phyloP scores from a whole-genome alignment of 495 filamentous ascomycete genomes.

The Melanomma pulvis-pyrius region DNA sequence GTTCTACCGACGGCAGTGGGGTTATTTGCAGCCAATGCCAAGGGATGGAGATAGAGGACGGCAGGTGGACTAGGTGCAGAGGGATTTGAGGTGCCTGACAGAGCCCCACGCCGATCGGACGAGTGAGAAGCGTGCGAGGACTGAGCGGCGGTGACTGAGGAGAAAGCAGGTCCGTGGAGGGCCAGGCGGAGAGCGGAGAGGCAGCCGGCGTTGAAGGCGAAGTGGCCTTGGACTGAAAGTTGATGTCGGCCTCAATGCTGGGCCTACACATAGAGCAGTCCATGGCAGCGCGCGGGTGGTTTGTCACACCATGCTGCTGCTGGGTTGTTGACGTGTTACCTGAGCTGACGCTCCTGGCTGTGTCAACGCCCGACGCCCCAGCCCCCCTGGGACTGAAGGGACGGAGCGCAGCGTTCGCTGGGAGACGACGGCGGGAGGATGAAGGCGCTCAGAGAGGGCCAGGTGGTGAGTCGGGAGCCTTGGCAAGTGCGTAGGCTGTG shows the following conservation, averaged over 20 bases:
- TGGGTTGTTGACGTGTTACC: not conserved
- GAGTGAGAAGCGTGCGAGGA: not conserved
- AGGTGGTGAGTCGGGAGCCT: constrained; percentile 4
- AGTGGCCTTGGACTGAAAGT: not conserved
- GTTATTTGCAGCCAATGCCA: constrained; percentile 2
- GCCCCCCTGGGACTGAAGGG: not conserved
- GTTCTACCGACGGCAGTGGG: constrained; percentile 12
- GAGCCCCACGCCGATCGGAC: not conserved
- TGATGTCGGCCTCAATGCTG: constrained; percentile 15
- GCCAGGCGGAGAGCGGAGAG: constrained; percentile 8
- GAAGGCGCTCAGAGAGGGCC: constrained; percentile 5
- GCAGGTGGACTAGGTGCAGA: not conserved
- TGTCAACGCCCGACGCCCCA: not conserved
- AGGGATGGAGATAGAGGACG: not conserved
- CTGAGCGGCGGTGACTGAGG: constrained; percentile 12
- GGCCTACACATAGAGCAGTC: constrained; percentile 5
- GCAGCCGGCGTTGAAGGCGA: not conserved
- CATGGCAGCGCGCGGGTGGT: constrained; percentile 1
- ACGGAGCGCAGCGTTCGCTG: not conserved
- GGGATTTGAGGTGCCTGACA: constrained; percentile 1
- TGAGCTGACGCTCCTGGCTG: not conserved
- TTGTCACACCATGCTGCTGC: constrained; percentile 1
- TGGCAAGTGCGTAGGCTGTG: constrained; percentile 1
- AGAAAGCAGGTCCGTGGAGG: constrained; percentile 19
- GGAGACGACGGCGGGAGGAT: not conserved